A percentile compares a stretch with the other conserved stretches of the same genome.
Conservation (phyloP, 1,284 basidiomycete genomes). For the Pterulicium gracile region DNA sequence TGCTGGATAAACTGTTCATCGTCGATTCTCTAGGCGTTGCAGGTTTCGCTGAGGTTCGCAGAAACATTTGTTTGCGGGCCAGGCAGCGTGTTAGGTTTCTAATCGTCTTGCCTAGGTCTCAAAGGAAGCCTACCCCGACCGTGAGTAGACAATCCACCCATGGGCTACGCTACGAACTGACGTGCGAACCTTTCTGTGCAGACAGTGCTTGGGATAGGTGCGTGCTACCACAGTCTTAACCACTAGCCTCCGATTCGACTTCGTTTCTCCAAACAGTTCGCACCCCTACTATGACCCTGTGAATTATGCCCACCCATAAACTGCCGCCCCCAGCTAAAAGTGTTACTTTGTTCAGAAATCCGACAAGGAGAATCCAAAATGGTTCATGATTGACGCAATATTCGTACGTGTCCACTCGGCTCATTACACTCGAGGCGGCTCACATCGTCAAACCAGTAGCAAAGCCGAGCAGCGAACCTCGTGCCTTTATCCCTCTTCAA, state of each 20-base stretch:
- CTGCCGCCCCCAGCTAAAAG: not conserved
- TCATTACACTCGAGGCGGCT: not conserved
- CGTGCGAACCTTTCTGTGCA: constrained; percentile 18
- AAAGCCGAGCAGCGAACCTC: constrained; percentile 53
- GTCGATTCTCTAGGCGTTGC: constrained; percentile 53
- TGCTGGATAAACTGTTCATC: constrained; percentile 5
- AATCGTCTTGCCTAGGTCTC: constrained; percentile 54
- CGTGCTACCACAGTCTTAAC: constrained; percentile 15
- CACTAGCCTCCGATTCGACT: constrained; percentile 8
- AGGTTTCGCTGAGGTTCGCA: constrained; percentile 65
- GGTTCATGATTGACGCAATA: constrained; percentile 87
- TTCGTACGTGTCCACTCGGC: constrained; percentile 34
- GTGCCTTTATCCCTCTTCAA: constrained; percentile 75
- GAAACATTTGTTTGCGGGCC: constrained; percentile 4
- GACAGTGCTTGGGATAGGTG: constrained; percentile 86
- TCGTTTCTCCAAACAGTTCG: constrained; percentile 24
- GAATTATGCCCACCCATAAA: constrained; percentile 7
- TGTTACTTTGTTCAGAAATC: constrained; percentile 47
- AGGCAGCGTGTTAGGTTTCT: no score
- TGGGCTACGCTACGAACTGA: not conserved
- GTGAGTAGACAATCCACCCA: constrained; percentile 54
- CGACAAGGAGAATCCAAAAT: constrained; percentile 64
- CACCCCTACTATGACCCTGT: constrained; percentile 89
- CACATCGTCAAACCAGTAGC: not conserved
- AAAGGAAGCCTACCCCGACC: constrained; percentile 83